These are phyloP conservation scores for Neocallimastix lanati DNA, from an alignment of 192 early-diverging fungal genomes.

Conservation along the genomic window DNA sequence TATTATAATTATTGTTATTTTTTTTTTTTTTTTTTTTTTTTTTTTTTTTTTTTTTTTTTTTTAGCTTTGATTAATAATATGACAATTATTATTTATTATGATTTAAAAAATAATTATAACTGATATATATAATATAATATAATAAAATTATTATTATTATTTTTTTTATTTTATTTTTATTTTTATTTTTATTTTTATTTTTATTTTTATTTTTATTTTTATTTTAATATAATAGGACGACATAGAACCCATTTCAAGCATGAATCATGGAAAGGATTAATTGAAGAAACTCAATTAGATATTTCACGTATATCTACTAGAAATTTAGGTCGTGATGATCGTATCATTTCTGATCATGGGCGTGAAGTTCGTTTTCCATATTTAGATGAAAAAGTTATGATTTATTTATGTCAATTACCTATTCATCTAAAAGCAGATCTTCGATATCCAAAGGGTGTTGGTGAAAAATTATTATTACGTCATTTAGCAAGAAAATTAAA, in stretches of 20 bases:
- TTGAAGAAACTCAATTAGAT: constrained; percentile 36
- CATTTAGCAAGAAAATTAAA: constrained; percentile 53
- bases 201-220: too few relatives aligned
- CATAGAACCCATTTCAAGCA: neutral
- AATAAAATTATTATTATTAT: too few relatives aligned
- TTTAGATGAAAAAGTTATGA: constrained; percentile 50
- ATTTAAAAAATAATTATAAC: too few relatives aligned
- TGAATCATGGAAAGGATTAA: neutral
- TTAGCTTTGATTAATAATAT: too few relatives aligned
- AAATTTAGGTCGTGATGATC: constrained; percentile 86
- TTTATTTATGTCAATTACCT: constrained; percentile 40
- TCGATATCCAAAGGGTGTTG: constrained; percentile 57
- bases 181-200: too few relatives aligned
- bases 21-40: too few relatives aligned
- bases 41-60: too few relatives aligned
- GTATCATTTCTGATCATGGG: constrained; percentile 47
- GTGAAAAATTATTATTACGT: constrained; percentile 78
- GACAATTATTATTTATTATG: too few relatives aligned
- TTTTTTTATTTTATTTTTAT: too few relatives aligned
- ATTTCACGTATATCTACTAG: constrained; percentile 63
- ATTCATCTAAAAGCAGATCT: constrained; percentile 67
- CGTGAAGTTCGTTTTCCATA: constrained; percentile 60
- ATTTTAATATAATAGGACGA: neutral
- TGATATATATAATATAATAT: too few relatives aligned
- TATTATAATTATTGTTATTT: too few relatives aligned